Base-by-base conservation (phyloP, 148 eudicot species). In the Vaccinium myrtillus region DNA sequence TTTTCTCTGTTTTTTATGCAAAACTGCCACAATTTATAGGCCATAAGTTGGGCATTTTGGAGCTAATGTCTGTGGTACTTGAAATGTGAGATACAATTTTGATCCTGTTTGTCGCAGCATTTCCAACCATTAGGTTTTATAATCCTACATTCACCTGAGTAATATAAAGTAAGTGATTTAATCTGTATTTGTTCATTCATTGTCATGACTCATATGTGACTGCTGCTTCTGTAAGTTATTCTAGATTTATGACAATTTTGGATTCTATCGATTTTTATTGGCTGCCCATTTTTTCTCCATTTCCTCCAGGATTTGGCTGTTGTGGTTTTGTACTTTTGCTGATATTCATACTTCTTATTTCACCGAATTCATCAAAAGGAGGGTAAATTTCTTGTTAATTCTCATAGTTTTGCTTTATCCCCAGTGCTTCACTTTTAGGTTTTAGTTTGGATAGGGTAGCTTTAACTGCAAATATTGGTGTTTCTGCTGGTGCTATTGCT, bases 351-450 rank as follows among this genome's bases (percentile, higher is more conserved):
- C 99, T 98, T 76, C 96, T 97, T 76, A 90, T 97, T 87, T 97
- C 99, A 86, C 99, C 98, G 84, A 95, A 91, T 91, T 97, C 99
- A 23, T 95, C 99, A 8, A 97, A 97, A 94, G 99, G 99, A 91
- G 99, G 99, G 98, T 97, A 97, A 92, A 55, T 51, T 59, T 80
- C 71, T 79, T 59, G 19, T 12, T 39, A 15, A 58, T 86, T 89
- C 81, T 84, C 79, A 75, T 59, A 80, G 30, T 30, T 78, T 55
- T 27, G 1, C 36, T 48, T 58, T 46, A 27, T 8, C 18, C 27
- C 19, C 51, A 67, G 27, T 59, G 51, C 75, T 78, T 32, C 82
- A 16, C 67, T 30, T 82, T 36, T 51, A 18, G 39, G 10, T 65
- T 67, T 86, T 27, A 36, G 70, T 12, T 78, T 77, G 36, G n/a